Evolutionary conservation across 768 basidiomycete species (phyloP), one percentile per base, ranked within the genome.

Genomic region (Suillus americanus): DNA sequence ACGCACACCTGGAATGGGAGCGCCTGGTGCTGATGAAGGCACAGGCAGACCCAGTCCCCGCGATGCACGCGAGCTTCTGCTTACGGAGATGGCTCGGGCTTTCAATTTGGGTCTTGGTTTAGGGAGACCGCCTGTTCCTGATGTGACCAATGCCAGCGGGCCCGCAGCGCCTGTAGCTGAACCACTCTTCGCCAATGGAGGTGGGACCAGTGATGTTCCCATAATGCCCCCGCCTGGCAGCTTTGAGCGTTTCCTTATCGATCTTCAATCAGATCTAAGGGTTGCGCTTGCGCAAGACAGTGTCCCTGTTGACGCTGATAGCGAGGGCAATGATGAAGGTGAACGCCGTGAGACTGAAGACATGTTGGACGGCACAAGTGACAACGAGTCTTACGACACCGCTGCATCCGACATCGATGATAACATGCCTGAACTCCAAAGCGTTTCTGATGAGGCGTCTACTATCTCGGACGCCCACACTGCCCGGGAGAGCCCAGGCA

Each of bases 211-310:
- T 30, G 57, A 59, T 1, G 57, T 59, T 41, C 57, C 57, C 10
- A 16, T 72, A 0, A 66, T 75, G 14, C 82, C 84, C 9, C 76
- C 80, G 0, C 89, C 89, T 69, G 89, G 88, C 64, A 89, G 87
- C 70, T 94, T 94, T 69, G 92, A 94, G 71, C 83, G 90, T 35
- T 94, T 94, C 79, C 77, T 94, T 67, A 77, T 91, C 53, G 91
- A 94, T 75, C 71, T 94, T 61, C 93, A 94, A 74, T 77, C 82
- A 20, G 92, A 94, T 73, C 77, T 94, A 62, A 78, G 92, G 62
- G 75, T 79, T 7, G 88, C 89, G 10, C 74, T 94, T 65, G 83
- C 83, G 30, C 83, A 80, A 56, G 73, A 73, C 4, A 68, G 68
- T 53, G 68, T 66, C 55, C 61, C 68, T 20, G 61, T 53, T 37